Evolutionary conservation across 768 basidiomycete species (phyloP), one percentile per base, ranked within the genome.

Genomic region (Leccinum subgranulosum): DNA sequence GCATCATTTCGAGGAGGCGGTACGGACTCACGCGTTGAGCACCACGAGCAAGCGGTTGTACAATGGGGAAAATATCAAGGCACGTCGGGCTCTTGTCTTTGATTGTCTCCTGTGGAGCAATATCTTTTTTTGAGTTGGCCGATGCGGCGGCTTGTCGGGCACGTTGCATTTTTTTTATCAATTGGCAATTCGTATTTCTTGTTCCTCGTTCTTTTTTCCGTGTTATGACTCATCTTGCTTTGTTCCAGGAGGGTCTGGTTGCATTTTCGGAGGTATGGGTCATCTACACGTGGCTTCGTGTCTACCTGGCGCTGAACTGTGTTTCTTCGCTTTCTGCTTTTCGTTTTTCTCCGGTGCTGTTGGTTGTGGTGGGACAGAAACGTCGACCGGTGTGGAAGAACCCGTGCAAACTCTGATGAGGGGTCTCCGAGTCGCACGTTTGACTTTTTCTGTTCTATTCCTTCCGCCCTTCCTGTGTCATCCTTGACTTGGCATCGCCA

Each of bases 21-120:
- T 85, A 4, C 48, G 72, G 8, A 73, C 73, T 0, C 84, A 84
- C 53, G 66, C 76, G 8, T 69, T 75, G 64, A 79, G 81, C 19
- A 65, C 69, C 27, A 77, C 80, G 60, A 84, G 81, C 63, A 79
- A 73, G 60, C 75, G 81, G 14, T 71, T 84, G 15, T 89, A 83
- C 66, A 73, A 71, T 3, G 85, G 88, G 25, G 73, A 74, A 33
- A 92, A 93, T 65, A 85, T 93, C 69, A 85, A 86, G 77, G 88
- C 83, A 56, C 57, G 78, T 56, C 21, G 46, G 6, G 49, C 25
- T 12, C 28, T 7, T 57, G 50, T 21, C 46, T 33, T n/a, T 34
- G 23, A 14, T 45, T 46, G 33, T 23, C 10, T n/a, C 36, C 17
- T 39, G 36, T 39, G 36, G 17, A 17, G 36, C 36, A 36, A 36